phyloP scores from a whole-genome alignment of 306 rosid species.

The Prunus kanzakura region DNA sequence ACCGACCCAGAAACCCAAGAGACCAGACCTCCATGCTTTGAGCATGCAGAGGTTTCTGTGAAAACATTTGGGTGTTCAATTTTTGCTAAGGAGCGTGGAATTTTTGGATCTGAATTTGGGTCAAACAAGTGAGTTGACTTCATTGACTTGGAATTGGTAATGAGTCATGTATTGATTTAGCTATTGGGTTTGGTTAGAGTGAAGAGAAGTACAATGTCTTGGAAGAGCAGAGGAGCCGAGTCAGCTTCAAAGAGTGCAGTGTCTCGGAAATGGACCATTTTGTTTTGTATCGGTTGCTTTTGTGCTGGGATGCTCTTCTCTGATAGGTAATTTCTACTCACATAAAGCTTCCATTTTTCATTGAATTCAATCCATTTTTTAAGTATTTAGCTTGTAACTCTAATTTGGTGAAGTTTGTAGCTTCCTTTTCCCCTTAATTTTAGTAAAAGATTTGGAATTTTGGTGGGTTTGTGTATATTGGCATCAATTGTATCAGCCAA shows the following conservation, averaged over 20 bases:
- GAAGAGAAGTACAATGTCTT: conserved; percentile 27
- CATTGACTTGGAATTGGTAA: conserved; percentile 30
- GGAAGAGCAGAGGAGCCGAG: conserved; percentile 48
- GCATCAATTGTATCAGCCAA: neutral
- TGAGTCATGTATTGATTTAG: conserved; percentile 28
- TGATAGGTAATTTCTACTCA: conserved; percentile 35
- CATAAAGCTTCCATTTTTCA: neutral
- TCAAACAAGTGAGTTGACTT: conserved; percentile 9
- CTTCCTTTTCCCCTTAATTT: neutral
- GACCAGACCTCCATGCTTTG: neutral
- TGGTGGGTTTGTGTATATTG: conserved; percentile 1
- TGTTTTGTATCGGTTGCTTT: conserved; percentile 51
- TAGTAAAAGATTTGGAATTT: neutral
- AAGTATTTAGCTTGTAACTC: neutral
- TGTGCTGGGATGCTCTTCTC: conserved; percentile 64
- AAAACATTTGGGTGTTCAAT: neutral
- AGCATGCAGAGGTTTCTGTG: neutral
- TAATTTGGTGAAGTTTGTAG: conserved; percentile 24
- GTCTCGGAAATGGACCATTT: conserved; percentile 51
- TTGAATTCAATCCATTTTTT: neutral
- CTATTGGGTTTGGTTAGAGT: conserved; percentile 17
- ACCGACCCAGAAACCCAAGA: neutral
- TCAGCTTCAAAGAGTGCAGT: conserved; percentile 32
- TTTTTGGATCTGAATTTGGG: conserved; percentile 22
- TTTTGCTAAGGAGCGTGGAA: neutral